Base-by-base conservation (phyloP, 257 asterid species). In the Solanum sparsipilum region DNA sequence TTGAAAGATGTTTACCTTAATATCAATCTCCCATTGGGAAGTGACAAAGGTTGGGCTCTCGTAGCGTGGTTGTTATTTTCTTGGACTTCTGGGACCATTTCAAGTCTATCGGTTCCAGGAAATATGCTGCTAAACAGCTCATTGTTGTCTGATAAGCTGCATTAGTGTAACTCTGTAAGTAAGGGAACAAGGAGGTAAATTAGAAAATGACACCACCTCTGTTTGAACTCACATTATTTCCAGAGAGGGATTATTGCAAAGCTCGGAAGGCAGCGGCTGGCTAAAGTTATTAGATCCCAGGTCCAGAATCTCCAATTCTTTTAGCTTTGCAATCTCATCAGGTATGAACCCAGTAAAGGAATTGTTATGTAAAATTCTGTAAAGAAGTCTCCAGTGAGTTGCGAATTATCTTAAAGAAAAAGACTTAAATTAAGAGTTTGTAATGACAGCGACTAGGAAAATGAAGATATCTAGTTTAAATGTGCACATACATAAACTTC, bases 311-410 rank as follows among this genome's bases (percentile, higher is more conserved):
- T 97, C 95, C 89, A 97, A 86, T 67, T 91, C 93, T 84, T 92
- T 93, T 71, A 97, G 90, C 86, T 89, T 89, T 60, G 89, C 88
- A 78, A 97, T 91, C 88, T 93, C 95, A 27, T 90, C 91, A 16
- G 99, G 99, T 74, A 97, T 89, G 89, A 84, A 84, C 67, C 98
- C 99, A 21, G 91, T 92, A 90, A 97, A 97, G 13, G 98, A 96
- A 90, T 97, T 97, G 91, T 97, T 95, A 87, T 96, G 93, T 84
- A 97, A 89, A 86, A 90, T 89, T 92, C 99, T 97, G 96, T 89
- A 84, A 70, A 84, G 58, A 65, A 60, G 60, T 16, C 85, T 79
- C 85, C 85, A 44, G 67, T 44, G 67, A 79, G 85, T 44, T 44
- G 85, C 25, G 15, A 44, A 44, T 79, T 8, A 79, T 44, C 67